Conservation (phyloP, 805 yeast genomes). For the Geotrichum ghanense region DNA sequence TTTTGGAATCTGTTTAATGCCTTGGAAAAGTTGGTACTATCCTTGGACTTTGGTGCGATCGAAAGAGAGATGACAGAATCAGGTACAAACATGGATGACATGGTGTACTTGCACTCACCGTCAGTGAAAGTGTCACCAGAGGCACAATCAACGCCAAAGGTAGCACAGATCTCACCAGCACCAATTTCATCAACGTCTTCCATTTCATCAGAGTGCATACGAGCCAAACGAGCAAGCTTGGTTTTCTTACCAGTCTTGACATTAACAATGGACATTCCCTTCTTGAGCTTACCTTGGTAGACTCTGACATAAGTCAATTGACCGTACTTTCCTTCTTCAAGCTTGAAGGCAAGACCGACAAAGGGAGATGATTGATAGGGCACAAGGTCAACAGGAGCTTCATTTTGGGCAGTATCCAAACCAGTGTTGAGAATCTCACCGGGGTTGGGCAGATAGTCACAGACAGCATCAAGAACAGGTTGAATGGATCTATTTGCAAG, state of each 20-base stretch:
- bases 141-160: slow-evolving; percentile 97
- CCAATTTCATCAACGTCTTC: slow-evolving; percentile 93
- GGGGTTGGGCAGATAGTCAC: slow-evolving; percentile 92
- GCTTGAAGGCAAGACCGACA: slow-evolving; percentile 95
- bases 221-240: slow-evolving; percentile 84
- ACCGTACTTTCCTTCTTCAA: slow-evolving; percentile 97
- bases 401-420: slow-evolving; percentile 53
- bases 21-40: slow-evolving; percentile 81
- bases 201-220: slow-evolving; percentile 99
- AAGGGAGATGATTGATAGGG: slow-evolving; percentile 72
- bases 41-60: slow-evolving; percentile 78
- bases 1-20: slow-evolving; percentile 96
- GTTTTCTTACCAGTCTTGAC: slow-evolving; percentile 87
- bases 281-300: slow-evolving; percentile 88
- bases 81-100: slow-evolving; percentile 98
- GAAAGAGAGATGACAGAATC: slow-evolving; percentile 96
- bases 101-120: slow-evolving; percentile 66
- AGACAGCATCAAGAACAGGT: slow-evolving; percentile 90
- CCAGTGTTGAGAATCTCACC: slow-evolving; percentile 87
- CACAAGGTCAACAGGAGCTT: slow-evolving; percentile 56
- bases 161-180: slow-evolving; percentile 98
- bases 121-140: slow-evolving; percentile 97
- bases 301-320: slow-evolving; percentile 95
- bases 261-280: slow-evolving; percentile 81
- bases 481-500: slow-evolving; percentile 94